These are phyloP conservation scores for Papiliotrema fonsecae DNA, from an alignment of 1,284 basidiomycete species.

Conservation along the genomic window DNA sequence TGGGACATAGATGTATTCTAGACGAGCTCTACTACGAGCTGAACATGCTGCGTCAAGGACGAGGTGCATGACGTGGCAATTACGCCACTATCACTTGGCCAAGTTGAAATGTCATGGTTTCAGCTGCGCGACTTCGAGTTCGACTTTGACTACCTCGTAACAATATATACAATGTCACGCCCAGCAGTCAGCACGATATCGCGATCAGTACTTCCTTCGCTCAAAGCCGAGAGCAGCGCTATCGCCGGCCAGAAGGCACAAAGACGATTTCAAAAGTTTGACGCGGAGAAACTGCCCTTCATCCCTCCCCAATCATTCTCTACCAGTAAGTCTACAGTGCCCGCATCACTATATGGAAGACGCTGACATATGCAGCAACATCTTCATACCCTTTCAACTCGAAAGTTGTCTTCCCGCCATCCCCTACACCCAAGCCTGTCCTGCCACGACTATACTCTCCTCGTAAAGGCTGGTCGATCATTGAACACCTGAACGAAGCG, in stretches of 20 bases:
- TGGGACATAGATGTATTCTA: too few relatives aligned
- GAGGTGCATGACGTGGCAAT: too few relatives aligned
- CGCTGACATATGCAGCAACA: neutral
- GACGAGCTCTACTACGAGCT: too few relatives aligned
- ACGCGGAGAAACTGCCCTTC: neutral
- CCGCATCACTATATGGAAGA: neutral
- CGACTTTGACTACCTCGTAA: neutral
- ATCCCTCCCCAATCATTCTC: neutral
- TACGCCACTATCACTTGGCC: too few relatives aligned
- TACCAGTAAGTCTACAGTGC: neutral
- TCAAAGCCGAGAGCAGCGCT: neutral
- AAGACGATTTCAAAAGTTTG: neutral
- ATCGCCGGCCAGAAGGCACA: neutral
- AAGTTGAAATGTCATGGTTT: too few relatives aligned
- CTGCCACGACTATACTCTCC: neutral
- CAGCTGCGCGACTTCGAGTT: too few relatives aligned
- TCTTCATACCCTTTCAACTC: conserved; percentile 4
- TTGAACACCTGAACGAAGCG: conserved; percentile 58
- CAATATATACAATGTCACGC: neutral
- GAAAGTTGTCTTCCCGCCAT: conserved; percentile 7
- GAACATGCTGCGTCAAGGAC: too few relatives aligned
- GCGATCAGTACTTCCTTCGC: too few relatives aligned
- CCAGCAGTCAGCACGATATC: neutral
- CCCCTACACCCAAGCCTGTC: conserved; percentile 4
- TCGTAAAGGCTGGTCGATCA: conserved; percentile 1